A percentile compares a stretch with the other conserved stretches of the same genome.
phyloP scores from a whole-genome alignment of 2,329 filamentous ascomycete species.

The Aspergillus fumigatus region DNA sequence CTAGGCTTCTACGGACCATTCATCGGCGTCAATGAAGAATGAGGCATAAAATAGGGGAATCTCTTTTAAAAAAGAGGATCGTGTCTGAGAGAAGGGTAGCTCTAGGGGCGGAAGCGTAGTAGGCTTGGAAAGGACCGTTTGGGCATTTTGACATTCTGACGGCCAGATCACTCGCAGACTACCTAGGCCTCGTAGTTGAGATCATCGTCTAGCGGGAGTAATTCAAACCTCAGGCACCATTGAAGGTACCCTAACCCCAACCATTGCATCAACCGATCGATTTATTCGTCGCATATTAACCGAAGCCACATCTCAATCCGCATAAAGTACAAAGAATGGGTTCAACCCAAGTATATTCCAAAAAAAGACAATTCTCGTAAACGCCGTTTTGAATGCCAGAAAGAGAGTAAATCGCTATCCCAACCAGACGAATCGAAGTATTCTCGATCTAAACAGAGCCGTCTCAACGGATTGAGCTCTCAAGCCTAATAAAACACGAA shows the following conservation, averaged over 20 bases:
- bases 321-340: conserved; percentile 15
- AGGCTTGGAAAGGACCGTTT: not conserved
- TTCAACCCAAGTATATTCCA: conserved; percentile 12
- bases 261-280: not conserved
- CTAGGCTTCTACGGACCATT: not conserved
- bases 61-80: not conserved
- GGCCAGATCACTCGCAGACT: too few species aligned
- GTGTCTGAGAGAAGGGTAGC: not conserved
- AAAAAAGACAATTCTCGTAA: conserved; percentile 12
- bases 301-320: conserved; percentile 10
- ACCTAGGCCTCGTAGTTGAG: not conserved
- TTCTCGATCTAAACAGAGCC: not conserved
- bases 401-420: conserved; percentile 6
- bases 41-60: not conserved
- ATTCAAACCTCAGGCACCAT: not conserved
- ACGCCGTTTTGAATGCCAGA: conserved; percentile 21
- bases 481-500: not conserved
- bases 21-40: not conserved
- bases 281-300: not conserved
- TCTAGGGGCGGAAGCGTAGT: too few species aligned
- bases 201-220: not conserved
- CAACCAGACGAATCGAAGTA: not conserved
- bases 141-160: not conserved
- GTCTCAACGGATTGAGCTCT: not conserved
- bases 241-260: not conserved